Conservation (phyloP, 2,329 filamentous ascomycete species). For the Fusarium multiceps region DNA sequence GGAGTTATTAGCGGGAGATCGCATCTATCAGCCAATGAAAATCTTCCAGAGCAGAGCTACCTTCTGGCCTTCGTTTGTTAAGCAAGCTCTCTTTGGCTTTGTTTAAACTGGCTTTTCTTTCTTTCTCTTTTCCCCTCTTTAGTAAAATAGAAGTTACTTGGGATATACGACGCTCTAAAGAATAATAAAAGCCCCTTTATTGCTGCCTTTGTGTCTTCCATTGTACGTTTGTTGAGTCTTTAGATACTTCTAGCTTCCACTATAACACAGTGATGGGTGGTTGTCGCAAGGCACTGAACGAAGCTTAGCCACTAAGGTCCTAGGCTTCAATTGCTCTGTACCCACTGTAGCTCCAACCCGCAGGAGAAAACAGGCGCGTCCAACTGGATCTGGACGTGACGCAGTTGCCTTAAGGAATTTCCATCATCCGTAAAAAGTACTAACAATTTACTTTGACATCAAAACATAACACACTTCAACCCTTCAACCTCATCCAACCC, state of each 20-base stretch:
- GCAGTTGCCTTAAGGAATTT: slow-evolving; percentile 47
- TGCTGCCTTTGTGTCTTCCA: neutral
- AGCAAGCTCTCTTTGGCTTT: neutral
- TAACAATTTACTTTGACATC: slow-evolving; percentile 19
- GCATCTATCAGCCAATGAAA: slow-evolving; percentile 10
- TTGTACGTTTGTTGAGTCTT: neutral
- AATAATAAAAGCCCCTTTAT: neutral
- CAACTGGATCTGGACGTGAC: slow-evolving; percentile 51
- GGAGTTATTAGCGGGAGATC: slow-evolving; percentile 1
- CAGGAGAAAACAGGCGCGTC: slow-evolving; percentile 46
- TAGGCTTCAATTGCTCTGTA: slow-evolving; percentile 10
- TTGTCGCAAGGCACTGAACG: slow-evolving; percentile 7
- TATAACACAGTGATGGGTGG: neutral
- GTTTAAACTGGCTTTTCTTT: neutral
- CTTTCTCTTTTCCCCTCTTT: neutral
- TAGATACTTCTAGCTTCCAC: no score
- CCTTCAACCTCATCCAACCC: slow-evolving; percentile 32
- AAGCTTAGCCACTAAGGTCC: slow-evolving; percentile 3
- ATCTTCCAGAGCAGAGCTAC: neutral
- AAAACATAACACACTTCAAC: slow-evolving; percentile 32
- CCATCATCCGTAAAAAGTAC: slow-evolving; percentile 43
- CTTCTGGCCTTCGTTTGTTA: neutral
- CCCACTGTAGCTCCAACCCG: slow-evolving; percentile 36
- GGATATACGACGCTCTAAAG: neutral
- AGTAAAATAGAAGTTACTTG: neutral